These are phyloP conservation scores for Citeromyces siamensis DNA, from an alignment of 1,139 yeast species.

Conservation along the genomic window DNA sequence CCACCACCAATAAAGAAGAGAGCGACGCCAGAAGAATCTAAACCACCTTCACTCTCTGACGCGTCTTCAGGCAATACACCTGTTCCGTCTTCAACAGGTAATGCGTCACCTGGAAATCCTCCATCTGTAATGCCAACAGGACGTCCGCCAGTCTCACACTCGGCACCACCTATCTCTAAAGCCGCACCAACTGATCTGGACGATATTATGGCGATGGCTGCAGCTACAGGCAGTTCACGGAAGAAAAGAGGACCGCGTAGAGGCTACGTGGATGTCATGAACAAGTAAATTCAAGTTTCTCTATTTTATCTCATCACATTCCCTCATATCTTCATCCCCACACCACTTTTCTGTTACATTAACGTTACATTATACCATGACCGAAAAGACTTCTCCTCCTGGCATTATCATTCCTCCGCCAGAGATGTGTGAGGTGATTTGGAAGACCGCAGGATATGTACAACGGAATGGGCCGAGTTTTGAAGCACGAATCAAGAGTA, in stretches of 20 bases:
- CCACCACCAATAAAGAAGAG: conserved; percentile 44
- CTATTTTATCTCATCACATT: no score
- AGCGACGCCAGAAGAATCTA: no score
- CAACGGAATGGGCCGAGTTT: conserved; percentile 54
- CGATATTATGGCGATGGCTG: conserved; percentile 46
- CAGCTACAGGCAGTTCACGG: conserved; percentile 31
- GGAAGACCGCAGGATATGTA: conserved; percentile 65
- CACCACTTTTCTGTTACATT: no score
- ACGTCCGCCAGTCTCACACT: background rate
- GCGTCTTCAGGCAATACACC: conserved; percentile 3
- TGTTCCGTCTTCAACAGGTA: conserved; percentile 9
- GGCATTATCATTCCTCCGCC: conserved; percentile 44
- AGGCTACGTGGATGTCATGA: conserved; percentile 73
- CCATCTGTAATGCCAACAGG: conserved; percentile 8
- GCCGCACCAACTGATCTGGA: conserved; percentile 38
- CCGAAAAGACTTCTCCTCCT: conserved; percentile 20
- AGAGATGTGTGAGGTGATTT: conserved; percentile 43
- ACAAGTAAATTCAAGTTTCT: no score
- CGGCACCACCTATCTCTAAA: conserved; percentile 10
- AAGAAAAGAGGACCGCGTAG: conserved; percentile 59
- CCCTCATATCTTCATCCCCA: no score
- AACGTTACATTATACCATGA: conserved; percentile 4
- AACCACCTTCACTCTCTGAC: conserved; percentile 1
- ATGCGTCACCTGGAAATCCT: conserved; percentile 11
- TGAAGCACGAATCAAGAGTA: conserved; percentile 42